A percentile compares a stretch with the other conserved stretches of the same genome.
Evolutionary conservation across 345 rosid genomes (phyloP).

Genomic region (Aquilaria sinensis): DNA sequence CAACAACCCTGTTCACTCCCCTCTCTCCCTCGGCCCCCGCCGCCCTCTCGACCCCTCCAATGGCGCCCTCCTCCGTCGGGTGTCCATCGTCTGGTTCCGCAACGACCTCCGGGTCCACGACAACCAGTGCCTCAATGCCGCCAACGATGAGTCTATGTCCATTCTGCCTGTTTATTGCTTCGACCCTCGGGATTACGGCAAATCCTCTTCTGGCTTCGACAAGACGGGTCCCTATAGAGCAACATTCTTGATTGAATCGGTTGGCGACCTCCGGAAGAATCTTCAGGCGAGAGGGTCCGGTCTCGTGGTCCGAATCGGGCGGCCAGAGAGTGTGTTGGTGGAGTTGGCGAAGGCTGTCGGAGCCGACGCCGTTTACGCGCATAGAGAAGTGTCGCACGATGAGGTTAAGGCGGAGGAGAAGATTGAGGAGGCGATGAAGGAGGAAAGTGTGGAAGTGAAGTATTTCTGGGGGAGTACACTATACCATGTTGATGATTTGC

Average conservation of each 20-base stretch:
- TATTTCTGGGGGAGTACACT: slow-evolving; percentile 97
- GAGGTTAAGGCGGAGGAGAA: slow-evolving; percentile 86
- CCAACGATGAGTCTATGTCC: slow-evolving; percentile 78
- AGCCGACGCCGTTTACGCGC: slow-evolving; percentile 88
- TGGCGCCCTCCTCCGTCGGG: slow-evolving; percentile 77
- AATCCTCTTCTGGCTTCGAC: slow-evolving; percentile 83
- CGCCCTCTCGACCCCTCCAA: slow-evolving; percentile 87
- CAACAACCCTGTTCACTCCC: slow-evolving; percentile 73
- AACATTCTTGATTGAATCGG: slow-evolving; percentile 78
- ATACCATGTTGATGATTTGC: slow-evolving; percentile 90
- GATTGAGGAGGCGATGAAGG: slow-evolving; percentile 83
- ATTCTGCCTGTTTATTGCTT: slow-evolving; percentile 93
- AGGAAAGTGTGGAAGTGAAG: slow-evolving; percentile 82
- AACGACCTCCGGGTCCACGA: slow-evolving; percentile 92
- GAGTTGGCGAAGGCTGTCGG: slow-evolving; percentile 89
- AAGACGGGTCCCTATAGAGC: slow-evolving; percentile 90
- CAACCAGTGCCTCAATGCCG: slow-evolving; percentile 80
- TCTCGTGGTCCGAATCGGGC: slow-evolving; percentile 83
- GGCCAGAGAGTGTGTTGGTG: slow-evolving; percentile 65
- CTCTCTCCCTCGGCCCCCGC: slow-evolving; percentile 79
- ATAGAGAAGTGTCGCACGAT: slow-evolving; percentile 78
- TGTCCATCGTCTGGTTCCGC: slow-evolving; percentile 90
- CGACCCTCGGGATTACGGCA: slow-evolving; percentile 91
- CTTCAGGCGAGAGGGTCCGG: slow-evolving; percentile 92
- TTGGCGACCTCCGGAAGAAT: slow-evolving; percentile 82